These are phyloP conservation scores for Tetrahymena elliotti DNA, from an alignment of 73 alveolate species.

Conservation along the genomic window DNA sequence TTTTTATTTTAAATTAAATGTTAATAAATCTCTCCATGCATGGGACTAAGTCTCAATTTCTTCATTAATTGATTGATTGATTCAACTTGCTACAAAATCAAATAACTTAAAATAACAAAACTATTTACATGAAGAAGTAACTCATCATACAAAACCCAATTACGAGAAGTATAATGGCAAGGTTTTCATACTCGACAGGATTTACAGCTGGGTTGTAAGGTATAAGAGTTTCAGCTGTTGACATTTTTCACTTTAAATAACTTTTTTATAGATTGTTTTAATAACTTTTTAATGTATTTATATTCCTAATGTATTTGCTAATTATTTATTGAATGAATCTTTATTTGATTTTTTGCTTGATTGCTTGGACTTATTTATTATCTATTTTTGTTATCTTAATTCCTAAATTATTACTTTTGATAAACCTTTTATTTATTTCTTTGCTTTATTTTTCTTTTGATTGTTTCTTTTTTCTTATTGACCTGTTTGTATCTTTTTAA, in stretches of 20 bases:
- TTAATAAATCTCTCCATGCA: background rate
- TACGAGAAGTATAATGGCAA: constrained; percentile 29
- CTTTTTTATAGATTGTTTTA: background rate
- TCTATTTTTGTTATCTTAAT: background rate
- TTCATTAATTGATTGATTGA: background rate
- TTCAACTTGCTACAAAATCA: background rate
- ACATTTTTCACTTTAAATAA: background rate
- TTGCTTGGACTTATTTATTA: background rate
- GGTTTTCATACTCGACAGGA: constrained; percentile 23
- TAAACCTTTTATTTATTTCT: background rate
- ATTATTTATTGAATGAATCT: background rate
- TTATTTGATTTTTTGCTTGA: background rate
- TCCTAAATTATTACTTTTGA: background rate
- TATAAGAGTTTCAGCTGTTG: background rate
- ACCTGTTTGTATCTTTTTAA: background rate
- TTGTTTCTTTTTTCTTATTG: background rate
- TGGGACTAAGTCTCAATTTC: background rate
- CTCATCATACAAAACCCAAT: constrained; percentile 38
- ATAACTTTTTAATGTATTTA: background rate
- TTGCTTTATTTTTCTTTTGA: background rate
- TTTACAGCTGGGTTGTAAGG: constrained; percentile 26
- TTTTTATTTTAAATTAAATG: background rate
- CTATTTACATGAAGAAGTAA: constrained; percentile 27
- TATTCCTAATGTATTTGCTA: background rate
- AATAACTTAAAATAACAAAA: background rate